phyloP scores from a whole-genome alignment of 2,329 filamentous ascomycete genomes.

The Microsporum audouinii region DNA sequence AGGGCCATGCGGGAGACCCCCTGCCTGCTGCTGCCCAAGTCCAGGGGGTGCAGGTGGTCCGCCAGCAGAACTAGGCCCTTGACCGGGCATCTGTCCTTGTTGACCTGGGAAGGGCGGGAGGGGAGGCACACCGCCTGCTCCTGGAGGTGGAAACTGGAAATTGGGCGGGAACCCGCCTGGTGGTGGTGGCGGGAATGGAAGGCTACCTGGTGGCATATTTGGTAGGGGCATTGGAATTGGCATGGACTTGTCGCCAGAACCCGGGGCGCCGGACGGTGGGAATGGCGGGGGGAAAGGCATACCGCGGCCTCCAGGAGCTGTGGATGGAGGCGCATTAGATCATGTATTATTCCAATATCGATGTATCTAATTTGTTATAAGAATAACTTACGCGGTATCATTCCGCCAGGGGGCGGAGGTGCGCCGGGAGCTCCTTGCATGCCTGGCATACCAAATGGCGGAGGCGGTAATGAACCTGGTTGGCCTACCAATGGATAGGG shows the following conservation, averaged over 20 bases:
- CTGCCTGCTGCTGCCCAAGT: background rate
- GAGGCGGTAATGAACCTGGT: conserved; percentile 40
- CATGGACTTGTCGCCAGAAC: conserved; percentile 22
- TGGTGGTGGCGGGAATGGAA: conserved; percentile 36
- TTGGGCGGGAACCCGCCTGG: conserved; percentile 37
- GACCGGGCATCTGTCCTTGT: conserved; percentile 7
- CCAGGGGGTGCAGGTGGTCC: background rate
- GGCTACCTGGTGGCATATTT: conserved; percentile 31
- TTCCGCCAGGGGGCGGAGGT: conserved; percentile 21
- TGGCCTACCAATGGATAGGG: conserved; percentile 16
- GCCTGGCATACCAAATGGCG: conserved; percentile 45
- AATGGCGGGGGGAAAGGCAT: conserved; percentile 44
- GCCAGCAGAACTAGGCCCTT: background rate
- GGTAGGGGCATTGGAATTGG: conserved; percentile 23
- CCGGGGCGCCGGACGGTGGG: conserved; percentile 29
- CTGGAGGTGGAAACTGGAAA: conserved; percentile 38
- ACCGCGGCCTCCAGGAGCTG: conserved; percentile 46
- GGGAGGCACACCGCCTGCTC: conserved; percentile 21
- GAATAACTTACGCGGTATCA: conserved; percentile 44
- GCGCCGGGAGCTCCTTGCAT: conserved; percentile 35
- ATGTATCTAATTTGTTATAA: background rate
- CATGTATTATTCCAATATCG: background rate
- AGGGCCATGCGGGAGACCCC: background rate
- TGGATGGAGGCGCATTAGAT: conserved; percentile 10
- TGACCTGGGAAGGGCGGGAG: conserved; percentile 22